These are phyloP conservation scores for Leccinum variicolor DNA, from an alignment of 768 basidiomycete genomes.

Conservation along the genomic window DNA sequence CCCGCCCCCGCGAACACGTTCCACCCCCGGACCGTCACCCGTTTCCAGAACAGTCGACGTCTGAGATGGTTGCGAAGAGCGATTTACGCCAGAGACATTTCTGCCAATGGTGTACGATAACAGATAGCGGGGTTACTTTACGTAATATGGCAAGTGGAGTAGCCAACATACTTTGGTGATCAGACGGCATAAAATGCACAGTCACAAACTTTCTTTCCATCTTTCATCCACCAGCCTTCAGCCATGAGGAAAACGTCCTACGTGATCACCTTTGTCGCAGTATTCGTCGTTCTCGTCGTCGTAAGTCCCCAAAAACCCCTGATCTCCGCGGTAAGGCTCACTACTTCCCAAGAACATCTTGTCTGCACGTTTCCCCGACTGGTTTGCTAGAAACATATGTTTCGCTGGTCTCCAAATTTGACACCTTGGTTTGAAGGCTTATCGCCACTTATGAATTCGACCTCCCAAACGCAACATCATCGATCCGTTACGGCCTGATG, in stretches of 20 bases:
- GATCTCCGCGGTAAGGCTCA: background rate
- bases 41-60: background rate
- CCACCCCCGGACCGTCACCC: background rate
- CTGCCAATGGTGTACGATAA: constrained; percentile 25
- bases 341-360: constrained; percentile 48
- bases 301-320: constrained; percentile 36
- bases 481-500: constrained; percentile 56
- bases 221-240: background rate
- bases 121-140: background rate
- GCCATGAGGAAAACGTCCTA: constrained; percentile 71
- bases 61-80: background rate
- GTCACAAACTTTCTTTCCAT: background rate
- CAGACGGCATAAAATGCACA: background rate
- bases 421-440: constrained; percentile 38
- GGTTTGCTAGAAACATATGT: constrained; percentile 42
- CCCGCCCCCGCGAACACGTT: background rate
- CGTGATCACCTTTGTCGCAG: constrained; percentile 57
- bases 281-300: constrained; percentile 46
- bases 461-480: constrained; percentile 44
- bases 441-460: constrained; percentile 36
- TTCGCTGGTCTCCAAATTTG: constrained; percentile 15
- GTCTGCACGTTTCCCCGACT: constrained; percentile 57
- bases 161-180: background rate
- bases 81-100: constrained; percentile 15
- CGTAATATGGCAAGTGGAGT: background rate